phyloP scores from a whole-genome alignment of 805 yeast species.

The Clavispora phyllophila region DNA sequence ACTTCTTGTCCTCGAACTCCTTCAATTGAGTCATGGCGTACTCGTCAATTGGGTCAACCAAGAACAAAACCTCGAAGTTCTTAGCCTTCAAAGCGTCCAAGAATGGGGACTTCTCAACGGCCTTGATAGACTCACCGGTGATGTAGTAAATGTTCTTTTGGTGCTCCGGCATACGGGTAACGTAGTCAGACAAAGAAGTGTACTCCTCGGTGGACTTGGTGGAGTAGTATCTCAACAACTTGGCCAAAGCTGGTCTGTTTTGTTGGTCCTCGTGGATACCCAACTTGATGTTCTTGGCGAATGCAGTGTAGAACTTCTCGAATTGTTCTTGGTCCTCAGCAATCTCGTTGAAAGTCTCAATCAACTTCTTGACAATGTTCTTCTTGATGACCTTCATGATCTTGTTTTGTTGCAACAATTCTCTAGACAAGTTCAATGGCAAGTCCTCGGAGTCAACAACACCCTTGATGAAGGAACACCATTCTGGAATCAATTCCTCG shows the following conservation, averaged over 20 bases:
- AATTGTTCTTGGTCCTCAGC: conserved; percentile 99
- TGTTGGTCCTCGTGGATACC: conserved; percentile 99
- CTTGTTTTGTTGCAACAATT: conserved; percentile 99
- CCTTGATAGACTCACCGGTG: conserved; percentile 97
- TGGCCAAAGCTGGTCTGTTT: conserved; percentile 94
- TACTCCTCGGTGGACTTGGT: conserved; percentile 92
- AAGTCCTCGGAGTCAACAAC: conserved; percentile 99
- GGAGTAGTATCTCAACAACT: conserved; percentile 94
- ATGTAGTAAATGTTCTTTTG: conserved; percentile 99
- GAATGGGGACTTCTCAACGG: conserved; percentile 99
- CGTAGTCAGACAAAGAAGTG: conserved; percentile 94
- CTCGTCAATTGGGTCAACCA: conserved; percentile 99
- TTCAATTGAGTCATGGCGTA: conserved; percentile 98
- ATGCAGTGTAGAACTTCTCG: conserved; percentile 96
- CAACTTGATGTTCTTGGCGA: conserved; percentile 95
- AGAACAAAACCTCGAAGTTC: conserved; percentile 95
- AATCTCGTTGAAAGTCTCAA: conserved; percentile 98
- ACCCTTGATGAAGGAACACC: conserved; percentile 97
- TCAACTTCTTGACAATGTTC: conserved; percentile 97
- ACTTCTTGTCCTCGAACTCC: conserved; percentile 98
- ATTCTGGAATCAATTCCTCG: conserved; percentile 98
- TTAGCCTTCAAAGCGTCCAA: conserved; percentile 97
- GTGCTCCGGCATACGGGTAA: conserved; percentile 99
- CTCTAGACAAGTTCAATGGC: conserved; percentile 99
- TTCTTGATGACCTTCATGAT: conserved; percentile 98